Base-by-base conservation (phyloP, 371 early-diverging fungal species). In the Circinella umbellata region DNA sequence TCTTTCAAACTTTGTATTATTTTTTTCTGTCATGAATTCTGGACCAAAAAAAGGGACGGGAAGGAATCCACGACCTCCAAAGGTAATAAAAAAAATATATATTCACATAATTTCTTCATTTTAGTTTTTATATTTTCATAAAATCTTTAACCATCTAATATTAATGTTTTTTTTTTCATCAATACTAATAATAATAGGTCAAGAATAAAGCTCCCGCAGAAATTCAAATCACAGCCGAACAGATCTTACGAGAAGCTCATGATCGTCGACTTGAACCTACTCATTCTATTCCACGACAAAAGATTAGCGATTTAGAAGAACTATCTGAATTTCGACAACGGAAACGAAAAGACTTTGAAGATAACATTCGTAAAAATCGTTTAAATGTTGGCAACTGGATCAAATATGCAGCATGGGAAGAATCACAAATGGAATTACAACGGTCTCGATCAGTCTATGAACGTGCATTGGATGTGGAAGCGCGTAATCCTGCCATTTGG, bases 211-310 rank as follows among this genome's bases (percentile, higher is more conserved):
- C 91, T 78, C 91, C 98, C 4, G 98, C 98, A 35, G 91, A 94
- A n/a, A 88, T 98, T n/a, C 99, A 99, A 78, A 98, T 99, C 80
- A 98, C 98, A 35, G 99, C 99, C 13, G 99, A 99, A 84, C 99
- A 98, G 85, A 92, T 99, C 66, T 87, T 99, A 20, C 91, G 97
- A 37, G 99, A 99, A 83, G 95, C 97, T 18, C 91, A 92, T 70
- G 96, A 95, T 74, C 91, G 95, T 54, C 92, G 92, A 67, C 69
- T 85, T 5, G 97, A 95, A 74, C 81, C 90, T 17, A 86, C 87
- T 14, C 84, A 88, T 71, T 84, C 82, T 54, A 91, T 91, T 37
- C 96, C 97, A 0, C 88, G 92, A 73, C 98, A 97, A 80, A 93
- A 93, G 84, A 95, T 98, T 70, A 86, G 92, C 17, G 98, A 98